Evolutionary conservation across 129 eudicot genomes (phyloP).

Genomic region (Saposhnikovia divaricata): DNA sequence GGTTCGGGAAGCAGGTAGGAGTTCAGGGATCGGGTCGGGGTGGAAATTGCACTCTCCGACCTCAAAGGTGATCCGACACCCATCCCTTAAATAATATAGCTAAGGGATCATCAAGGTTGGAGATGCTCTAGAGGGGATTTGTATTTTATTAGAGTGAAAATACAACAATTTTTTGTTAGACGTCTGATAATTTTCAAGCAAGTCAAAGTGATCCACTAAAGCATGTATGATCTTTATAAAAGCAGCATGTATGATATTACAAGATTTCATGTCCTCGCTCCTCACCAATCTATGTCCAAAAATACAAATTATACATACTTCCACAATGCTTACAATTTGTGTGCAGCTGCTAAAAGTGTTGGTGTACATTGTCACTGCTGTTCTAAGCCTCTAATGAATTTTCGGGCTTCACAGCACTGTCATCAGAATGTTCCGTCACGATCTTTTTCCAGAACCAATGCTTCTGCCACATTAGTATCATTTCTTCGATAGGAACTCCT

Average conservation of each 20-base stretch:
- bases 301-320: background rate
- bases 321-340: background rate
- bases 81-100: no score
- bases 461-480: conserved; percentile 73
- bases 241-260: background rate
- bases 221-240: background rate
- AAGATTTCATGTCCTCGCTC: background rate
- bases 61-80: no score
- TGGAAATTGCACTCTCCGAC: no score
- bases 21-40: no score
- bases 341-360: background rate
- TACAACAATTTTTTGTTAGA: no score
- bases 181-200: no score
- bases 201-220: no score
- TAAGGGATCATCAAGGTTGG: no score
- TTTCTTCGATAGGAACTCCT: conserved; percentile 93
- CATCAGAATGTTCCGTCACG: conserved; percentile 25
- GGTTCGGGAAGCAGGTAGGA: no score
- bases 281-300: background rate
- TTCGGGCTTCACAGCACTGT: conserved; percentile 13
- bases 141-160: no score
- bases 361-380: background rate
- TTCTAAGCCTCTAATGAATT: conserved; percentile 16
- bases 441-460: conserved; percentile 96
- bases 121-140: no score